phyloP scores from a whole-genome alignment of 2,329 filamentous ascomycete species.

The Ophiocordyceps camponoti-rufipedis region DNA sequence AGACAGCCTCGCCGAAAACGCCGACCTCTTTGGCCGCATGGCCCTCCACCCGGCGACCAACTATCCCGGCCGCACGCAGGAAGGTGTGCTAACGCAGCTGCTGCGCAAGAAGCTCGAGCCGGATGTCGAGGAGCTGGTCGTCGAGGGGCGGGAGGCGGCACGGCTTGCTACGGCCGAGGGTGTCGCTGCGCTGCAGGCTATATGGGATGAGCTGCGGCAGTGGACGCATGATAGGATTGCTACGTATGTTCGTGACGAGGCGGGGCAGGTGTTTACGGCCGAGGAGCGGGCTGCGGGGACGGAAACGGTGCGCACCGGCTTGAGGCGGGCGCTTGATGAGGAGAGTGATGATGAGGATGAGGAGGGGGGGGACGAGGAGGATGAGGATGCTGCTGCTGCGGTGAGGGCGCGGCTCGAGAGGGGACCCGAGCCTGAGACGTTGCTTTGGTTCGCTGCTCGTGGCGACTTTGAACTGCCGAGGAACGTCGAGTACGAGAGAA shows the following conservation, averaged over 20 bases:
- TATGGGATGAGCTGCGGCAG: conserved; percentile 33
- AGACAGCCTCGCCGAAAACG: conserved; percentile 44
- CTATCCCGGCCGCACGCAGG: conserved; percentile 52
- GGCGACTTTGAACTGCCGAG: conserved; percentile 25
- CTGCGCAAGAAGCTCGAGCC: conserved; percentile 74
- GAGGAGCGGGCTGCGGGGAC: conserved; percentile 50
- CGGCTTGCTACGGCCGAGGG: conserved; percentile 23
- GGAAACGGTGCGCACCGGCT: conserved; percentile 53
- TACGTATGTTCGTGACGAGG: conserved; percentile 23
- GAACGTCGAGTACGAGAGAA: conserved; percentile 24
- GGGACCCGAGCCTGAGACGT: conserved; percentile 25
- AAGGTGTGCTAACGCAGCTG: conserved; percentile 46
- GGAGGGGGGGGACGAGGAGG: conserved; percentile 14
- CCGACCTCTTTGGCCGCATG: conserved; percentile 48
- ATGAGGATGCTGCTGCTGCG: neutral
- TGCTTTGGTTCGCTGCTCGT: conserved; percentile 26
- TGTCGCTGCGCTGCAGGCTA: conserved; percentile 24
- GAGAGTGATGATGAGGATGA: conserved; percentile 43
- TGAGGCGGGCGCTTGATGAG: conserved; percentile 34
- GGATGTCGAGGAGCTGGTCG: conserved; percentile 54
- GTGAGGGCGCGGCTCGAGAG: conserved; percentile 9
- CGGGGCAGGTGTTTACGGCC: conserved; percentile 47
- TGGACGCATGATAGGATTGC: conserved; percentile 23
- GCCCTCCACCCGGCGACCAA: conserved; percentile 61
- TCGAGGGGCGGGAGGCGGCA: conserved; percentile 36